Evolutionary conservation across 306 rosid species (phyloP), one percentile per base, ranked within the genome.

Genomic region (Abrus pulchellus): DNA sequence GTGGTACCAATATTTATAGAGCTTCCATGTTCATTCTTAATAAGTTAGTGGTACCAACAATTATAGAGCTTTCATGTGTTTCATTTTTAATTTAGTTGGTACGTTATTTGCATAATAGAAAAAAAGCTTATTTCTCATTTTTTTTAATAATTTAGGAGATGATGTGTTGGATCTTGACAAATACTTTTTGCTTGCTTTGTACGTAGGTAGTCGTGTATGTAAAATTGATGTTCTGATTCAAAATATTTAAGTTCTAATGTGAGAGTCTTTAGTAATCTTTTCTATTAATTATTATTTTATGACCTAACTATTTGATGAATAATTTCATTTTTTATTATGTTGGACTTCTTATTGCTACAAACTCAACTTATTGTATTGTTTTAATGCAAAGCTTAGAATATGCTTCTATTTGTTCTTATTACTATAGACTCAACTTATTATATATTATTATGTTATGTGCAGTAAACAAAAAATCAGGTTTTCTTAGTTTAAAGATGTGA

Each of bases 51-150:
- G 20, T 20, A 20, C 20, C 20, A 20, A 20, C 20, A 20, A 0
- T 20, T 20, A 20, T 20, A 20, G 20, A 20, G 20, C 20, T 20
- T 20, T 0, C 20, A 20, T 20, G 20, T 20, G 20, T 20, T 20
- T 33, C 32, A 70, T 80, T 63, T 32, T 69, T 65, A 60, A 61
- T 65, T 13, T 8, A 45, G 56, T n/a, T 54, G 53, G 50, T 59
- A 38, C 30, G 74, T 7, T 76, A 43, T 64, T 36, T 40, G 14
- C 10, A 0, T 34, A 54, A 48, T 29, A 28, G 6, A 34, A 69
- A 67, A 40, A 44, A 69, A 68, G n/a, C 5, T 80, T 60, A 48
- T 79, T 57, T 83, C 20, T 50, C 13, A 41, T 52, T 43, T 69
- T 30, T 60, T 53, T 20, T 20, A 33, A 6, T 13, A 61, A 54